phyloP scores from a whole-genome alignment of 2,329 filamentous ascomycete genomes.

The Rhinocladiella similis region DNA sequence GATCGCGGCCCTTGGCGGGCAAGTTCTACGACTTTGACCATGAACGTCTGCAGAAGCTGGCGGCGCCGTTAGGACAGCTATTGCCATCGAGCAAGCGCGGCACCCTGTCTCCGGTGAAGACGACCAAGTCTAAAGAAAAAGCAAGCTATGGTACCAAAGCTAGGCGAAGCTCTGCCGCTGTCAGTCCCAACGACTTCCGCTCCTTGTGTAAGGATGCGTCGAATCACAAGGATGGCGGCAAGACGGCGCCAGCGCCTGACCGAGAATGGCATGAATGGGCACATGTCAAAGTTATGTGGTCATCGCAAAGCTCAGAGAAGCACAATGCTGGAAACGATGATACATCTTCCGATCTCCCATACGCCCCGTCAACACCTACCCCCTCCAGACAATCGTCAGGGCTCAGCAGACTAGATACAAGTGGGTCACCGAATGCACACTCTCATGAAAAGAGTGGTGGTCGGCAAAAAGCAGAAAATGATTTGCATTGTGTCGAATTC shows the following conservation, averaged over 20 bases:
- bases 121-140: conserved; percentile 77
- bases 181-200: conserved; percentile 82
- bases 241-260: conserved; percentile 33
- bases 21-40: conserved; percentile 76
- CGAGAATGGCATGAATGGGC: conserved; percentile 74
- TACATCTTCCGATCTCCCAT: conserved; percentile 37
- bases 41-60: conserved; percentile 81
- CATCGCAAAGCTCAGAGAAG: conserved; percentile 46
- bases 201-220: conserved; percentile 65
- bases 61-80: conserved; percentile 78
- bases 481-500: conserved; percentile 18
- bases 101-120: conserved; percentile 52
- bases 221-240: conserved; percentile 34
- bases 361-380: conserved; percentile 69
- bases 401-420: conserved; percentile 46
- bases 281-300: conserved; percentile 78
- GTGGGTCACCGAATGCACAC: conserved; percentile 40
- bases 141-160: conserved; percentile 40
- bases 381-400: conserved; percentile 68
- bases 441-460: conserved; percentile 48
- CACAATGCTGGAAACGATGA: conserved; percentile 27
- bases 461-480: background rate
- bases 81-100: conserved; percentile 53
- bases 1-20: conserved; percentile 71
- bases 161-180: conserved; percentile 40